Evolutionary conservation across 2,329 filamentous ascomycete genomes (phyloP), one percentile per base, ranked within the genome.

Genomic region (Coniochaeta sp.): DNA sequence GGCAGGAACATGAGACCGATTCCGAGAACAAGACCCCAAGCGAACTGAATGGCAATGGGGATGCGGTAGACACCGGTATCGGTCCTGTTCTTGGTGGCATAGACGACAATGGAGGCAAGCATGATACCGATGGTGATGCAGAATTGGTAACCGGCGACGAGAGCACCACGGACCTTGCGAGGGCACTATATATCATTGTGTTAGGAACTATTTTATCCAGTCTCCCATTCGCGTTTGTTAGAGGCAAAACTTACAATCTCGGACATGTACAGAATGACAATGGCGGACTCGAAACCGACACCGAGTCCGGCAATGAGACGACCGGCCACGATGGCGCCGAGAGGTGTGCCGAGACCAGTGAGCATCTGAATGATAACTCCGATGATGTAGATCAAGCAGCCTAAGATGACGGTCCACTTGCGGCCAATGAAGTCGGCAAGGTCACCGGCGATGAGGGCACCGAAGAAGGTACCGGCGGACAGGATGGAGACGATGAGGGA

Each of bases 191-290:
- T n/a, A n/a, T n/a, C n/a, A n/a, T n/a, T n/a, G n/a, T n/a, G n/a
- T n/a, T n/a, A n/a, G n/a, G n/a, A n/a, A n/a, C n/a, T n/a, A n/a
- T n/a, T n/a, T n/a, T n/a, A n/a, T n/a, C n/a, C n/a, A n/a, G n/a
- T n/a, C n/a, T n/a, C n/a, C n/a, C n/a, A n/a, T n/a, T n/a, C n/a
- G n/a, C n/a, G n/a, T n/a, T n/a, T n/a, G n/a, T n/a, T n/a, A n/a
- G n/a, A n/a, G n/a, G n/a, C n/a, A 35, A 35, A 26, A 70, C 67
- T 73, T 69, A 75, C 76, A 65, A 91, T 89, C 71, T 91, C 89
- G 48, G 85, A 89, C 88, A 94, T 92, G 80, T 94, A 91, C 55
- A 91, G 76, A 64, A 91, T 89, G 68, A 91, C 83, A 61, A 90
- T 83, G 61, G 87, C 86, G 8, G 86, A 89, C 59, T 88, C 86